Evolutionary conservation across 2,329 filamentous ascomycete species (phyloP).

Genomic region (Verticillium longisporum): DNA sequence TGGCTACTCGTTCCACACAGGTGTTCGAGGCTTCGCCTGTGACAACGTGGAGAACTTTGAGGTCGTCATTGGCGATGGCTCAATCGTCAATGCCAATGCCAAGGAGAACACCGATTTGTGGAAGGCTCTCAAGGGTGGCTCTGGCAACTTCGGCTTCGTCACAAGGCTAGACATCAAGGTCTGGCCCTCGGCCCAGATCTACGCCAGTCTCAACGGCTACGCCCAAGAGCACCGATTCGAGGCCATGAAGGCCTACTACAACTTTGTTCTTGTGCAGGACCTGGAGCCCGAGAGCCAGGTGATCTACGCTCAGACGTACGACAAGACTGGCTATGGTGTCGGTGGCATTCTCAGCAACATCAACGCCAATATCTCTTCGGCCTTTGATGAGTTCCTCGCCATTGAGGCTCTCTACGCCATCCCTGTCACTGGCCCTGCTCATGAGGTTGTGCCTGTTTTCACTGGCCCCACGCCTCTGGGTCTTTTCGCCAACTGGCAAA

Average conservation of each 20-base stretch:
- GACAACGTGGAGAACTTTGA: slow-evolving; percentile 33
- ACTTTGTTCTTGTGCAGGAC: slow-evolving; percentile 2
- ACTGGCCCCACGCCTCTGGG: background rate
- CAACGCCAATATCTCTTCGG: background rate
- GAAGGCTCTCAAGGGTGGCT: slow-evolving; percentile 39
- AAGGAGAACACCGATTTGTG: slow-evolving; percentile 31
- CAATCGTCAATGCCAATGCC: slow-evolving; percentile 31
- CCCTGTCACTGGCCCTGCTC: background rate
- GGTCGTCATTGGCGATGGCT: slow-evolving; percentile 34
- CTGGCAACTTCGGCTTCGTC: slow-evolving; percentile 36
- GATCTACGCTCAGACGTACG: slow-evolving; percentile 1
- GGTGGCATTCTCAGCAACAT: slow-evolving; percentile 1
- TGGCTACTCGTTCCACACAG: slow-evolving; percentile 21
- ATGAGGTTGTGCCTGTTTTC: slow-evolving; percentile 1
- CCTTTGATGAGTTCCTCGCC: slow-evolving; percentile 6
- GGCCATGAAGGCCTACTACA: slow-evolving; percentile 2
- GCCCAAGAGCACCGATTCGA: background rate
- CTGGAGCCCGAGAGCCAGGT: slow-evolving; percentile 4
- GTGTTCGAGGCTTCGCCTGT: slow-evolving; percentile 29
- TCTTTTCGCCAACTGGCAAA: slow-evolving; percentile 1
- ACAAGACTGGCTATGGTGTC: background rate
- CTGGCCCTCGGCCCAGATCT: slow-evolving; percentile 1
- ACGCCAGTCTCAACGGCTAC: slow-evolving; percentile 5
- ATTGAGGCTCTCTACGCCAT: background rate
- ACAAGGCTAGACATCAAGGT: slow-evolving; percentile 17